Base-by-base conservation (phyloP, 441 rosid genomes). In the Arabidopsis lyrata region DNA sequence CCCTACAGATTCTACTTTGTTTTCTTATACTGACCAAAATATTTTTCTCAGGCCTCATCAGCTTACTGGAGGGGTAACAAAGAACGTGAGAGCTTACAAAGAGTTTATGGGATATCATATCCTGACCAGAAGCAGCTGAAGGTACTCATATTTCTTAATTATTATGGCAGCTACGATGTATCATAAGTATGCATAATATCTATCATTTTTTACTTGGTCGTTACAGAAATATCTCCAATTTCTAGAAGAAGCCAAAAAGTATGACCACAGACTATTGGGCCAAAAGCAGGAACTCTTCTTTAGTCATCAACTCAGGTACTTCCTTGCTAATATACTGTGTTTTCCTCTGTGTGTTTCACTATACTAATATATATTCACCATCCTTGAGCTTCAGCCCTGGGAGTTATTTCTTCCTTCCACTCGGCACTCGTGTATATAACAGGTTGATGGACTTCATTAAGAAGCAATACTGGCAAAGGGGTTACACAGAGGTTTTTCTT, bases 391-490 rank as follows among this genome's bases (percentile, higher is more conserved):
- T 73, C 88, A 96, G 99, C 80, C 99, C 98, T 35, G 99, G 98
- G 70, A 96, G 99, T 83, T 96, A 90, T 92, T 96, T 96, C 84
- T 96, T 96, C 83, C 97, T 90, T 79, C 98, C 97, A 1, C 90
- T 81, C 45, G 98, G 99, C 63, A 83, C 98, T 77, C 89, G 97
- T 70, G 80, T 96, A 53, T 93, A 93, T 83, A 96, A 86, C 86
- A 93, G 89, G 78, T 66, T 96, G 50, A 80, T 86, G 89, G 90
- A 82, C 10, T 96, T 96, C 78, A 91, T 96, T 31, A 78, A 84
- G 71, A 76, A 81, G 52, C 88, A 93, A 70, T 96, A 90, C 57
- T 81, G 97, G 90, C 73, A 82, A 54, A 85, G 98, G 79, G 99
- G 99, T 34, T 96, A 96, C 78, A 87, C 88, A 66, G 96, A 96